These are phyloP conservation scores for Orobanche coerulescens DNA, from an alignment of 257 asterid genomes.

Conservation along the genomic window DNA sequence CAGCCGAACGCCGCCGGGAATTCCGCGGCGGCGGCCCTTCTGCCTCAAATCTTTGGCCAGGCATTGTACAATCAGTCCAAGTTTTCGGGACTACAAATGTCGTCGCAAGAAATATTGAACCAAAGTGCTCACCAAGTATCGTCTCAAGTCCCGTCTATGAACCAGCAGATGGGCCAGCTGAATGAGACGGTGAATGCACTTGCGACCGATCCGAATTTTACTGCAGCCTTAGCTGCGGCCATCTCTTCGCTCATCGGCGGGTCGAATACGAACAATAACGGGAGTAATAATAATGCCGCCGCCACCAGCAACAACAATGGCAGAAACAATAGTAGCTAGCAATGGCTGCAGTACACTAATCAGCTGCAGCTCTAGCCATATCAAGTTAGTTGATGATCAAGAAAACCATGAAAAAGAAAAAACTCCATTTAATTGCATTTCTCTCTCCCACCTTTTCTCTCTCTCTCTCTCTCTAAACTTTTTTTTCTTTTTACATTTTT, in stretches of 20 bases:
- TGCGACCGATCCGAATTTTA: slow-evolving; percentile 69
- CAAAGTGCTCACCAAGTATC: slow-evolving; percentile 9
- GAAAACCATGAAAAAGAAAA: not conserved
- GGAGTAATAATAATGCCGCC: not conserved
- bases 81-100: slow-evolving; percentile 71
- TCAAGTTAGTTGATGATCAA: not conserved
- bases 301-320: slow-evolving; percentile 7
- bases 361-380: not conserved
- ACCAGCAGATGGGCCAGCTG: slow-evolving; percentile 38
- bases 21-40: slow-evolving; percentile 32
- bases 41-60: slow-evolving; percentile 69
- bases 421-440: not conserved
- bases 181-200: slow-evolving; percentile 58
- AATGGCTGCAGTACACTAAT: slow-evolving; percentile 5
- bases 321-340: slow-evolving; percentile 25
- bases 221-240: slow-evolving; percentile 74
- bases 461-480: not conserved
- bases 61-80: slow-evolving; percentile 69
- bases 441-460: not conserved
- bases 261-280: slow-evolving; percentile 28
- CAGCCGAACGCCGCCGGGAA: slow-evolving; percentile 23
- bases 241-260: slow-evolving; percentile 55
- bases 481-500: not conserved
- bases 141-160: not conserved
- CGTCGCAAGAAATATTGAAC: slow-evolving; percentile 52